Base-by-base conservation (phyloP, 768 basidiomycete genomes). In the Lenzites betulinus region DNA sequence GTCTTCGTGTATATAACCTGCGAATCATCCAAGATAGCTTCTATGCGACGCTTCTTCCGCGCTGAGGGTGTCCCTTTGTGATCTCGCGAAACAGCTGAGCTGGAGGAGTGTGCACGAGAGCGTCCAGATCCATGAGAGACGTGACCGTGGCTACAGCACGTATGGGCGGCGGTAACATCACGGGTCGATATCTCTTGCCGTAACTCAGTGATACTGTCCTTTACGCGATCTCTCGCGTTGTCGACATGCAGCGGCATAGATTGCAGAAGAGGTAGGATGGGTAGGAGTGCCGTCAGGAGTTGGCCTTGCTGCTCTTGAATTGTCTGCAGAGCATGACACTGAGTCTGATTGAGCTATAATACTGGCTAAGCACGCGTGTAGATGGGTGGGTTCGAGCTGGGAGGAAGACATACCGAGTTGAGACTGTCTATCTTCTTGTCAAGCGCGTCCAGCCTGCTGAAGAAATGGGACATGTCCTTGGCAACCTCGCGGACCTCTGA, bases 291-390 rank as follows among this genome's bases (percentile, higher is more conserved):
- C 23, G 82, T 69, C 2, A 89, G 69, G 0, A 88, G 78, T 13
- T 79, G 77, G 20, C 74, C 77, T 68, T 89, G 86, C 63, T 89
- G 88, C 22, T 84, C 81, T 51, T 88, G 85, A 23, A 90, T 70
- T 2, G 78, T 78, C 61, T 86, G 86, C 51, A 89, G 74, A 12
- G 79, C 77, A 66, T 84, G 81, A 2, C 77, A 74, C 55, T 88
- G 83, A 3, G 65, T 67, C 42, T 71, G 66, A 36, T 62, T 64
- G 30, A 75, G 64, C 67, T 68, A 22, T 3, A 39, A 18, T 26
- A 23, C 22, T 22, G 7, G 44, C 20, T 51, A 25, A 48, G 16
- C 41, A 25, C 12, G 30, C 41, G 11, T 33, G 36, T 51, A 16
- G 11, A 15, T 38, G 23, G 42, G 15, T n/a, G 16, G 22, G 15